A percentile compares a stretch with the other conserved stretches of the same genome.
Evolutionary conservation across 148 eudicot genomes (phyloP).

Genomic region (Camellia sinensis): DNA sequence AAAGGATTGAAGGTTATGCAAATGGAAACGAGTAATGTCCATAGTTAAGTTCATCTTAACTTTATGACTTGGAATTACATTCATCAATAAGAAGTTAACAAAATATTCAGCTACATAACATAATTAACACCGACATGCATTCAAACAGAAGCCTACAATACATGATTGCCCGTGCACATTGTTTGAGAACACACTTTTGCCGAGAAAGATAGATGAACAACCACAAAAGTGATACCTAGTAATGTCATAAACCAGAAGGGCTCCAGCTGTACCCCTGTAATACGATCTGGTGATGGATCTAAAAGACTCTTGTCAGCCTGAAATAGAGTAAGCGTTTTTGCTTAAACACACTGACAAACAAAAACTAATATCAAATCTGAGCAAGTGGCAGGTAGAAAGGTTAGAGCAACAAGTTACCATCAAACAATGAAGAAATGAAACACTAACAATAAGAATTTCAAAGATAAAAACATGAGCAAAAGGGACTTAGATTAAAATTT

Average conservation of each 20-base stretch:
- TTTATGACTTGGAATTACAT: neutral
- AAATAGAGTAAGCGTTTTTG: conserved; percentile 6
- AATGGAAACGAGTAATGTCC: too few relatives aligned
- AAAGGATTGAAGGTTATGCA: too few relatives aligned
- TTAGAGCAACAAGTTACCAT: neutral
- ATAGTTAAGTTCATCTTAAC: neutral
- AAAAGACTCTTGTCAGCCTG: conserved; percentile 78
- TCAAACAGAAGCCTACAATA: too few relatives aligned
- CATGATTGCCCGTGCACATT: too few relatives aligned
- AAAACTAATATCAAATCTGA: neutral
- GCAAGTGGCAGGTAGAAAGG: neutral
- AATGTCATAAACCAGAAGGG: conserved; percentile 67
- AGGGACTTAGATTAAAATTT: neutral
- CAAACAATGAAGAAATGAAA: neutral
- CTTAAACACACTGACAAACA: neutral
- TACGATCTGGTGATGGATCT: conserved; percentile 75
- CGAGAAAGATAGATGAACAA: too few relatives aligned
- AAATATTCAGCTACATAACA: neutral
- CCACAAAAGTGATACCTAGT: conserved; percentile 37
- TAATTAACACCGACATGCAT: too few relatives aligned
- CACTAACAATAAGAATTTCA: neutral
- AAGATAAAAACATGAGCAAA: neutral
- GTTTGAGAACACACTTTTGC: too few relatives aligned
- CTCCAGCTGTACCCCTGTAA: conserved; percentile 74
- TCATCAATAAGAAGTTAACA: neutral